Evolutionary conservation across 2,329 filamentous ascomycete species (phyloP).

Genomic region (Stagonosporopsis vannaccii): DNA sequence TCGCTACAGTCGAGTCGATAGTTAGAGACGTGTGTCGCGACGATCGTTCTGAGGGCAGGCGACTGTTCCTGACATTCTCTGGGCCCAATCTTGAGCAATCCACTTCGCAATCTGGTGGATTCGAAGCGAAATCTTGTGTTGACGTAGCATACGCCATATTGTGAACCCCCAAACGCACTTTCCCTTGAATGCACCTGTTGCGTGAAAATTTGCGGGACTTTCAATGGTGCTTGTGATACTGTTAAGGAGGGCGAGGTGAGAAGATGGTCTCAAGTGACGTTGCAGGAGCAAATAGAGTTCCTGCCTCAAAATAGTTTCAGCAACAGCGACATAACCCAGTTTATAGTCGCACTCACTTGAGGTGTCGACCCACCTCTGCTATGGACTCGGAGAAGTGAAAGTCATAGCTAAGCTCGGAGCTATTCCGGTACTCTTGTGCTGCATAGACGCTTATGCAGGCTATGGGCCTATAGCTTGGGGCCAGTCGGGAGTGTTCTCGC

Average conservation of each 20-base stretch:
- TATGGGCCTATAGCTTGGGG: not conserved
- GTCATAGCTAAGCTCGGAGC: constrained; percentile 3
- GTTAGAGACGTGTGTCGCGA: constrained; percentile 16
- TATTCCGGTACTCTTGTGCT: not conserved
- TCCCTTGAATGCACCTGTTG: not conserved
- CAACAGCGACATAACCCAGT: not conserved
- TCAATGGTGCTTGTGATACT: not conserved
- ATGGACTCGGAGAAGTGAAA: not conserved
- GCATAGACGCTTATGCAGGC: constrained; percentile 17
- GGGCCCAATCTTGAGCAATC: not conserved
- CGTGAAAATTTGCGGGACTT: not conserved
- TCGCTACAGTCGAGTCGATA: constrained; percentile 5
- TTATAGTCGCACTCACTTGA: constrained; percentile 4
- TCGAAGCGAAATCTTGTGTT: constrained; percentile 3
- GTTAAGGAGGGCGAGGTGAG: not conserved
- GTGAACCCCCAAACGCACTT: not conserved
- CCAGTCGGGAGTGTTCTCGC: not conserved
- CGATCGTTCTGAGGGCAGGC: constrained; percentile 8
- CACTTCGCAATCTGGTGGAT: not conserved
- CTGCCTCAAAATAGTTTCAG: not conserved
- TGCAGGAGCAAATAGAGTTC: constrained; percentile 1
- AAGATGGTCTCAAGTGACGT: not conserved
- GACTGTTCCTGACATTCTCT: not conserved
- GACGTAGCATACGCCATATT: constrained; percentile 1
- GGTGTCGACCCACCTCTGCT: constrained; percentile 4